A percentile compares a stretch with the other conserved stretches of the same genome.
These are phyloP conservation scores for Aspergillus phoenicis DNA, from an alignment of 2,329 filamentous ascomycete genomes.

Conservation along the genomic window DNA sequence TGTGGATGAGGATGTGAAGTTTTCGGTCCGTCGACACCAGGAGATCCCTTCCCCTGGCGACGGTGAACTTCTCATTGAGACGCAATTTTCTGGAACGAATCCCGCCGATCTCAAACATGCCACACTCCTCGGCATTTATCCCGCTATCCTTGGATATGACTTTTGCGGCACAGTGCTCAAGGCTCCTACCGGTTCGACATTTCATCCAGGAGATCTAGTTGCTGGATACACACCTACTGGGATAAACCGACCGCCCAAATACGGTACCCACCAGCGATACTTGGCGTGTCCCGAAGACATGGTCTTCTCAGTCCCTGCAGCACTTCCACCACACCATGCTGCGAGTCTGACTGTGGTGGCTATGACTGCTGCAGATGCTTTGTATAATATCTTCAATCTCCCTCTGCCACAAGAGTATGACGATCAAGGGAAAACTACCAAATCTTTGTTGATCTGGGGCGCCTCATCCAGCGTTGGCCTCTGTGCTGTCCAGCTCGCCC, in stretches of 20 bases:
- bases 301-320: conserved; percentile 2
- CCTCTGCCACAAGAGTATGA: not conserved
- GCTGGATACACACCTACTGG: not conserved
- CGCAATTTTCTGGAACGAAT: conserved; percentile 2
- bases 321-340: not conserved
- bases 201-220: not conserved
- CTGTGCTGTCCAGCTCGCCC: conserved; percentile 5
- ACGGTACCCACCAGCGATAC: conserved; percentile 5
- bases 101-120: conserved; percentile 11
- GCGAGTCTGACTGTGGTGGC: not conserved
- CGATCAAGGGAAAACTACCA: not conserved
- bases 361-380: not conserved
- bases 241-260: not conserved
- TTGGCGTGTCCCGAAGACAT: conserved; percentile 1
- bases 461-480: conserved; percentile 7
- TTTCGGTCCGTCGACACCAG: no score
- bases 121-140: conserved; percentile 2
- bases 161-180: conserved; percentile 6
- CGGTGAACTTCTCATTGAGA: no score
- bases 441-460: conserved; percentile 5
- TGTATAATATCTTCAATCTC: not conserved
- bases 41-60: no score
- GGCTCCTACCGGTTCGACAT: not conserved
- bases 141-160: conserved; percentile 10
- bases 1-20: no score